These are phyloP conservation scores for Aspergillus spinulosporus DNA, from an alignment of 2,329 filamentous ascomycete genomes.

Conservation along the genomic window DNA sequence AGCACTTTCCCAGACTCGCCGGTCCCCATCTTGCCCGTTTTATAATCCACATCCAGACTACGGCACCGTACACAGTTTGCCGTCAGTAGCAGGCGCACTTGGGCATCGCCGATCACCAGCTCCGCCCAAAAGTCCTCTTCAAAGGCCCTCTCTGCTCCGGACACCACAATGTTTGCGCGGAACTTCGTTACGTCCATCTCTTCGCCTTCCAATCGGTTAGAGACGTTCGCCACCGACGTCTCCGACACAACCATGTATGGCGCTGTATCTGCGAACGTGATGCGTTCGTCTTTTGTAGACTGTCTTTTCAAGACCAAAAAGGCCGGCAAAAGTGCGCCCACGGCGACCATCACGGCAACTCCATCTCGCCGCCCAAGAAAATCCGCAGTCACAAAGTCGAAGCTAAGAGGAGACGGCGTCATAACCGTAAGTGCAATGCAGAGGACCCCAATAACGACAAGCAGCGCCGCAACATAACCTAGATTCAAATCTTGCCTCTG, in stretches of 20 bases:
- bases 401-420: neutral
- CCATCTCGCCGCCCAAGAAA: neutral
- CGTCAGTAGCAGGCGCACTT: constrained; percentile 57
- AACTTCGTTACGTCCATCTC: constrained; percentile 67
- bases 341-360: constrained; percentile 2
- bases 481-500: constrained; percentile 4
- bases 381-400: neutral
- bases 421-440: neutral
- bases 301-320: neutral
- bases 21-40: constrained; percentile 59
- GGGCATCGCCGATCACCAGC: constrained; percentile 46
- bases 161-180: constrained; percentile 70
- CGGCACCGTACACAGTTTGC: constrained; percentile 69
- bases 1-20: constrained; percentile 63
- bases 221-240: constrained; percentile 68
- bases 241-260: constrained; percentile 72
- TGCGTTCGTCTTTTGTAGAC: constrained; percentile 24
- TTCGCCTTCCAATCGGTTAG: constrained; percentile 52
- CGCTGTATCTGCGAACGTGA: constrained; percentile 36
- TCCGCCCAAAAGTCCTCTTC: constrained; percentile 74
- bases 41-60: constrained; percentile 71
- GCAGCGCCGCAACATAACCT: neutral
- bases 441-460: neutral
- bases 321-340: neutral
- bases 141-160: constrained; percentile 57